Evolutionary conservation across 1,284 basidiomycete genomes (phyloP), one percentile per base, ranked within the genome.

Genomic region (Agaricales sp.): DNA sequence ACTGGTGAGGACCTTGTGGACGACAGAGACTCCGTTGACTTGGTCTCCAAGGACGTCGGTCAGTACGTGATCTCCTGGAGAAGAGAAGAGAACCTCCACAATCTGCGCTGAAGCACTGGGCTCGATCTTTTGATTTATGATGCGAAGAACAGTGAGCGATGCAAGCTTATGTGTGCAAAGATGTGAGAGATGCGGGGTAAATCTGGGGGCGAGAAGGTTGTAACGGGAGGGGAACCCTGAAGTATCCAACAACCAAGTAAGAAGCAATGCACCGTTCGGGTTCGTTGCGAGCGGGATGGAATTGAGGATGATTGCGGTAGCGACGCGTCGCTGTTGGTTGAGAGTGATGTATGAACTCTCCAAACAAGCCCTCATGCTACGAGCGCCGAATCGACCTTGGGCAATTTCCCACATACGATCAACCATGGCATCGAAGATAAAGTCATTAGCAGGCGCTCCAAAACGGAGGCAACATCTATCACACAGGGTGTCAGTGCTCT

Each of bases 321-420:
- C 94, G 53, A 98, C 87, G 41, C 94, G 89, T 63, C 96, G 94
- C 67, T 92, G 87, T 63, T 96, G 92, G 62, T 85, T 91, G 52
- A 87, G 59, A 23, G 80, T 88, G 41, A 94, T 89, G 58, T 86
- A 78, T 25, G 87, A 78, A 61, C 84, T 92, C 66, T 99, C 96
- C 22, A 99, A 75, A 62, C 94, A 97, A 3, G 96, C 93, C 52
- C 95, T 78, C 87, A 99, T 96, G 62, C 93, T 96, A 47, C 96
- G 84, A 37, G 96, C 94, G 51, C 96, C 96, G 58, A 97, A 99
- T 23, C 96, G 83, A 24, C 91, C 91, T 70, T 97, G 93, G 0
- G 92, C 92, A 52, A 97, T 77, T 69, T 95, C 95, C 96, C 96
- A 99, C 69, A 96, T 90, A 46, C 96, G 87, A 64, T 99, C 95